Percentiles rank a stretch among this genome's conserved stretches.
These are phyloP conservation scores for Angophora floribunda DNA, from an alignment of 345 rosid genomes.

Conservation along the genomic window DNA sequence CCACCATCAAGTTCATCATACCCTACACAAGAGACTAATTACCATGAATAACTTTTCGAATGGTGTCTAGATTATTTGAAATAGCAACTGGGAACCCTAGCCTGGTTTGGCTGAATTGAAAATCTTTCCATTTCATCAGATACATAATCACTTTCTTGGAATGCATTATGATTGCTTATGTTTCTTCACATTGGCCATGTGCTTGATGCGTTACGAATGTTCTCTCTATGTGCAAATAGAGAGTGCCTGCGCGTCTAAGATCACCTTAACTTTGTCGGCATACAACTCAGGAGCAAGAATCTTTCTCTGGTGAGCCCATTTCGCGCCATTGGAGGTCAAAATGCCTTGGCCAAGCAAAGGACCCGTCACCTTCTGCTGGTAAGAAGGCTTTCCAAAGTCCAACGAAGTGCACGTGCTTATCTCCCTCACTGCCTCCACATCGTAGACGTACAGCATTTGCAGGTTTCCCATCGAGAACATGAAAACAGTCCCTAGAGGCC, in stretches of 20 bases:
- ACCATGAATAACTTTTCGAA: no score
- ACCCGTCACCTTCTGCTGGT: slow-evolving; percentile 1
- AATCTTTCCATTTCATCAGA: not conserved
- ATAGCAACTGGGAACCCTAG: no score
- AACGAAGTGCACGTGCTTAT: slow-evolving; percentile 9
- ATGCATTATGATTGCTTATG: not conserved
- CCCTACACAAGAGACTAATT: not conserved
- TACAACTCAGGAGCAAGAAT: slow-evolving; percentile 16
- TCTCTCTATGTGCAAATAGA: not conserved
- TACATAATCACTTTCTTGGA: not conserved
- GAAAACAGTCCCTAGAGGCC: not conserved
- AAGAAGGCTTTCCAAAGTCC: slow-evolving; percentile 21
- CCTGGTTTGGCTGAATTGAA: no score
- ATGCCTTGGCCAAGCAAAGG: slow-evolving; percentile 22
- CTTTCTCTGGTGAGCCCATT: slow-evolving; percentile 25
- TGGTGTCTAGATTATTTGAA: not conserved
- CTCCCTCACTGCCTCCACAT: slow-evolving; percentile 14
- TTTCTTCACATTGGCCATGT: not conserved
- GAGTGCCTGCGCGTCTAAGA: not conserved
- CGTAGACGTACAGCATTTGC: slow-evolving; percentile 2
- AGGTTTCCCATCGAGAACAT: slow-evolving; percentile 1
- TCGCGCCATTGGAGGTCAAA: slow-evolving; percentile 9
- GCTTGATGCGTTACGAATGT: not conserved
- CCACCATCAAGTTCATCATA: slow-evolving; percentile 26
- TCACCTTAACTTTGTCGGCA: slow-evolving; percentile 13